Evolutionary conservation across 345 rosid species (phyloP).

Genomic region (Barbarea vulgaris): DNA sequence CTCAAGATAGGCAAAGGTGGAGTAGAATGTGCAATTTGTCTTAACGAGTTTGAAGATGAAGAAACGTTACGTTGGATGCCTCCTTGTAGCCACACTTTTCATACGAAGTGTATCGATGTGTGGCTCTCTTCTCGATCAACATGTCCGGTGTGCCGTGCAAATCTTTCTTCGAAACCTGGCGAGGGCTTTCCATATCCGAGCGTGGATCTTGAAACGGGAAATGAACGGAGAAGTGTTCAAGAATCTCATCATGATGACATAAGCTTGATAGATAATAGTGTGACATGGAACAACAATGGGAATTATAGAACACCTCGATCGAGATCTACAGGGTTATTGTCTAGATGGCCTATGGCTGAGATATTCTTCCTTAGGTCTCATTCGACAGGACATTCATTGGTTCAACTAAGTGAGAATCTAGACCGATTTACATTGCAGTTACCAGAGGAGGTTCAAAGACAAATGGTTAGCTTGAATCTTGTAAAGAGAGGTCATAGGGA

Average conservation of each 20-base stretch:
- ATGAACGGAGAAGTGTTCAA: neutral
- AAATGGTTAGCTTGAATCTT: slow-evolving; percentile 37
- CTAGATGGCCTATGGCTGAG: slow-evolving; percentile 46
- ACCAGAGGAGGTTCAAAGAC: slow-evolving; percentile 58
- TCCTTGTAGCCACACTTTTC: slow-evolving; percentile 75
- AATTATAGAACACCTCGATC: slow-evolving; percentile 46
- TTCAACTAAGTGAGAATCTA: slow-evolving; percentile 52
- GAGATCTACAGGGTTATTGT: slow-evolving; percentile 51
- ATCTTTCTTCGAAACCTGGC: slow-evolving; percentile 13
- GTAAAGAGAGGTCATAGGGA: slow-evolving; percentile 51
- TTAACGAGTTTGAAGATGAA: slow-evolving; percentile 65
- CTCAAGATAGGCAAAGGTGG: slow-evolving; percentile 55
- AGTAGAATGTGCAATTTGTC: slow-evolving; percentile 70
- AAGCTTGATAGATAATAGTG: slow-evolving; percentile 21
- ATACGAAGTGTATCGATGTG: slow-evolving; percentile 64
- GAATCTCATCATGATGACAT: slow-evolving; percentile 15
- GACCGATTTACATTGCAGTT: slow-evolving; percentile 72
- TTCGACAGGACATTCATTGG: slow-evolving; percentile 64
- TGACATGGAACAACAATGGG: slow-evolving; percentile 14
- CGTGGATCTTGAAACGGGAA: slow-evolving; percentile 38
- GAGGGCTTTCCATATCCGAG: slow-evolving; percentile 31
- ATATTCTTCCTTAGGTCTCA: slow-evolving; percentile 55
- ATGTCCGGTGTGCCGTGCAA: slow-evolving; percentile 79
- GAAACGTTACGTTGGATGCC: slow-evolving; percentile 73
- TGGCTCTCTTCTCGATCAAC: slow-evolving; percentile 70